These are phyloP conservation scores for Jimgerdemannia lactiflua DNA, from an alignment of 192 early-diverging fungal genomes.

Conservation along the genomic window DNA sequence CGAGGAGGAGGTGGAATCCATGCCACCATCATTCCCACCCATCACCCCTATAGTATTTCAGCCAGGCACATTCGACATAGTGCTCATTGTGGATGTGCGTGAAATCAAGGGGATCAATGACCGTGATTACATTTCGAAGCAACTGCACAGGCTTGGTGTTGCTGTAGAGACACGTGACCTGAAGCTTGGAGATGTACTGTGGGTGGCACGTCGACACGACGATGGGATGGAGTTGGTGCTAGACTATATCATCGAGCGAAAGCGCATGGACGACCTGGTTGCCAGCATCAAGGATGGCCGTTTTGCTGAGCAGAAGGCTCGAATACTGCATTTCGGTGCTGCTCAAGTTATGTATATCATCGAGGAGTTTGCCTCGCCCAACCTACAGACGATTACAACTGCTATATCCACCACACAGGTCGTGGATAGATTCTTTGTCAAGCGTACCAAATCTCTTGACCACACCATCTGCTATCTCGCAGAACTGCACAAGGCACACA, in stretches of 20 bases:
- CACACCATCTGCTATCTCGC: slow-evolving; percentile 82
- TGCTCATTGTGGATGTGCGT: slow-evolving; percentile 77
- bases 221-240: slow-evolving; percentile 67
- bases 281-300: slow-evolving; percentile 91
- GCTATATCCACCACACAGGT: slow-evolving; percentile 76
- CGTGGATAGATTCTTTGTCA: slow-evolving; percentile 79
- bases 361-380: slow-evolving; percentile 57
- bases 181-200: slow-evolving; percentile 85
- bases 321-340: slow-evolving; percentile 67
- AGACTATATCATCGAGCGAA: slow-evolving; percentile 86
- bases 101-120: slow-evolving; percentile 71
- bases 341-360: slow-evolving; percentile 83
- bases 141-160: slow-evolving; percentile 58
- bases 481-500: slow-evolving; percentile 20
- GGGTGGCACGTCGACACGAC: slow-evolving; percentile 66
- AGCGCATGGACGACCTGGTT: slow-evolving; percentile 91
- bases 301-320: slow-evolving; percentile 91
- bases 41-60: background rate
- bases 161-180: slow-evolving; percentile 55
- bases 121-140: slow-evolving; percentile 66
- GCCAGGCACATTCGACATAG: slow-evolving; percentile 61
- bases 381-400: slow-evolving; percentile 63
- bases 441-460: slow-evolving; percentile 66
- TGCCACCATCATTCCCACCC: background rate
- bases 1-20: background rate